phyloP scores from a whole-genome alignment of 805 yeast species.

The Ogataea kodamae region DNA sequence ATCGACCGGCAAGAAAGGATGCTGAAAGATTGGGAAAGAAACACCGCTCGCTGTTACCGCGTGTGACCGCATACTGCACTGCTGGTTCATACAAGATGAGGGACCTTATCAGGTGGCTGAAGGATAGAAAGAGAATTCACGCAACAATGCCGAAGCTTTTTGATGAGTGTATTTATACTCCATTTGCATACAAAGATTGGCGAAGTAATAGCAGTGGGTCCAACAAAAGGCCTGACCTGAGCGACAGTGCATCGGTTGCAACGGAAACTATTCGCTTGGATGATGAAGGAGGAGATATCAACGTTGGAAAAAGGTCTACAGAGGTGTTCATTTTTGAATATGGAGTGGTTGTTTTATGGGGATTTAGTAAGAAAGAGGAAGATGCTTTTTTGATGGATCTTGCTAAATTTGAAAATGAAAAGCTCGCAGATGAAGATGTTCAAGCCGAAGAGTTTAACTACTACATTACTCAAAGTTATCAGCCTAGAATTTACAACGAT shows the following conservation, averaged over 20 bases:
- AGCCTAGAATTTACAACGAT: conserved; percentile 93
- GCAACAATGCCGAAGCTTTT: conserved; percentile 82
- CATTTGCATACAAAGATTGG: conserved; percentile 82
- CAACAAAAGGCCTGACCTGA: conserved; percentile 7
- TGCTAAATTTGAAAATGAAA: conserved; percentile 89
- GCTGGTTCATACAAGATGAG: conserved; percentile 90
- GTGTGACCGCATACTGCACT: conserved; percentile 96
- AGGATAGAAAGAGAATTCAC: conserved; percentile 67
- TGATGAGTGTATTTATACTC: conserved; percentile 94
- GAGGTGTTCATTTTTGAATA: conserved; percentile 91
- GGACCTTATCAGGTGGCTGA: conserved; percentile 80
- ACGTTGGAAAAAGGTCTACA: conserved; percentile 69
- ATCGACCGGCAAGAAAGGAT: conserved; percentile 84
- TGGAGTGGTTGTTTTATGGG: conserved; percentile 98
- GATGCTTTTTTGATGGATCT: conserved; percentile 74
- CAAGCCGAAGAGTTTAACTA: conserved; percentile 94
- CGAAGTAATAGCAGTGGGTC: conserved; percentile 39
- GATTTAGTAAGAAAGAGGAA: conserved; percentile 83
- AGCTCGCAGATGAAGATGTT: conserved; percentile 84
- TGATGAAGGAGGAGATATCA: conserved; percentile 94
- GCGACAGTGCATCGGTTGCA: conserved; percentile 4
- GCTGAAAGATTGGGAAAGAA: conserved; percentile 90
- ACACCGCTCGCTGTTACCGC: conserved; percentile 77
- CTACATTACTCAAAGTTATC: conserved; percentile 89
- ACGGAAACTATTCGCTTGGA: conserved; percentile 63